Evolutionary conservation across 2,329 filamentous ascomycete genomes (phyloP), one percentile per base, ranked within the genome.

Genomic region (Pseudodiploospora longispora): DNA sequence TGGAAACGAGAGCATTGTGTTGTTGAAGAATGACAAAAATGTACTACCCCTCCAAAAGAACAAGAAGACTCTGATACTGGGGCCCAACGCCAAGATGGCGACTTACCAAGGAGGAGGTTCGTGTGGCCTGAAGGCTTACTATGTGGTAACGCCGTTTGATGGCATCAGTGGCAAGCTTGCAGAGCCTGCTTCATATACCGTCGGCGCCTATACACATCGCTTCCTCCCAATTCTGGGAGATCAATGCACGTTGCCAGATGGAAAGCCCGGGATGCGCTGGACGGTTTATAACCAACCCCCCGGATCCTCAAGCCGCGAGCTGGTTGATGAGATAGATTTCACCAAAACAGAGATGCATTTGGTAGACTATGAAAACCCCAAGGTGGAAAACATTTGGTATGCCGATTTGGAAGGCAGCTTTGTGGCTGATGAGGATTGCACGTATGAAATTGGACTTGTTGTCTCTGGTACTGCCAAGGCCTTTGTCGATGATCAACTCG

Each of bases 131-230:
- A 62, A 64, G 7, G 68, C 75, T 6, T 85, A 85, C 64, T 80
- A 83, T 47, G 83, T 83, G 39, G 72, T 88, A 19, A 87, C 80
- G 1, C 85, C 85, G 2, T 80, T 83, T 28, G 82, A 85, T 45
- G 84, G 83, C 6, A 86, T 89, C 53, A 74, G 70, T 34, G 68
- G 68, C 31, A 75, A 76, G 56, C 63, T 76, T 1, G 58, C 55
- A 8, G 60, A 59, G 1, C 44, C 62, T 5, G 70, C 73, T 0
- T 59, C 57, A 2, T 83, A 78, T 56, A 69, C 75, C 2, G 72
- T 82, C 36, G 82, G 82, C 7, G 76, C 74, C 34, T 80, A 83
- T 58, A 79, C 77, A 1, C 80, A 84, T 61, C 80, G 80, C 55
- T 69, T 80, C 50, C 69, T 83, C 1, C 82, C 81, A 1, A 62